Percentiles rank a stretch among this genome's conserved stretches.
Conservation (phyloP, 208 protist species). For the Cochliopodium minus region DNA sequence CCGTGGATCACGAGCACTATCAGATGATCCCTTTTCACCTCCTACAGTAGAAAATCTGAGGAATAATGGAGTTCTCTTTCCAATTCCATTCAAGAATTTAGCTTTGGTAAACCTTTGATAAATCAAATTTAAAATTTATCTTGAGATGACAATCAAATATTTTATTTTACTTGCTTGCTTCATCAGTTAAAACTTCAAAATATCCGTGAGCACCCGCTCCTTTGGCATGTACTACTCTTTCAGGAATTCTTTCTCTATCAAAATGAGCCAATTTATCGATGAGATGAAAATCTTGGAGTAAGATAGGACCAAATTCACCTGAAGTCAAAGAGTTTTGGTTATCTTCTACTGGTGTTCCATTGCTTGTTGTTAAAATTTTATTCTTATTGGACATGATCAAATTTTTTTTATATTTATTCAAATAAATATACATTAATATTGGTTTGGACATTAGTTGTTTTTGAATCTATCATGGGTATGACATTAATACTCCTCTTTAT, state of each 20-base stretch:
- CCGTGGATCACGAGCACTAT: conserved; percentile 38
- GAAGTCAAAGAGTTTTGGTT: conserved; percentile 6
- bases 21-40: conserved; percentile 38
- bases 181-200: not conserved
- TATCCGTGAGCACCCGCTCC: conserved; percentile 19
- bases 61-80: conserved; percentile 48
- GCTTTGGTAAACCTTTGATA: too few relatives aligned
- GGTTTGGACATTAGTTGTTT: too few relatives aligned
- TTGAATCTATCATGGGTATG: too few relatives aligned
- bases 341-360: conserved; percentile 1
- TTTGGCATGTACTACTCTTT: conserved; percentile 19
- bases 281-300: conserved; percentile 13
- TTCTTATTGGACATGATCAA: too few relatives aligned
- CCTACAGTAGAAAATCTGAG: conserved; percentile 55
- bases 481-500: too few relatives aligned
- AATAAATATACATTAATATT: too few relatives aligned
- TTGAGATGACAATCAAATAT: too few relatives aligned
- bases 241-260: conserved; percentile 18
- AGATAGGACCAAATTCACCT: conserved; percentile 7
- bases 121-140: too few relatives aligned
- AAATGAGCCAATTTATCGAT: conserved; percentile 12
- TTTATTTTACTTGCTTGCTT: too few relatives aligned
- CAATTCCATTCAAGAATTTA: conserved; percentile 38
- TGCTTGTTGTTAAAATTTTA: not conserved
- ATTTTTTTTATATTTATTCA: too few relatives aligned